Evolutionary conservation across 805 yeast genomes (phyloP).

Genomic region (Wickerhamiella brachini): DNA sequence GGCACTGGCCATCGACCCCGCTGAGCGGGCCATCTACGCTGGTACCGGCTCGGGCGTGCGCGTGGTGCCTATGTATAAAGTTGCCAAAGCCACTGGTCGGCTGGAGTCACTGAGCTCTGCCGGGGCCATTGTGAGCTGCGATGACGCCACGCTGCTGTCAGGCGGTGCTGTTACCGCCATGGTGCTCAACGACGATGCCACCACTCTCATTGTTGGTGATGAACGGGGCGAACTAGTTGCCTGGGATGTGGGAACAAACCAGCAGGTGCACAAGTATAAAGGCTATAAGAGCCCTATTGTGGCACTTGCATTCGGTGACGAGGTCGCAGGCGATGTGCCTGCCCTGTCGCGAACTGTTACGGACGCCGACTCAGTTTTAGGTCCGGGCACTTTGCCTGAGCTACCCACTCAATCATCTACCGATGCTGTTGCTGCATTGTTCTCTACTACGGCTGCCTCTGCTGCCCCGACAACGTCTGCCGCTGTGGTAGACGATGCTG

Average conservation of each 20-base stretch:
- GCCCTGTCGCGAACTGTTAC: slow-evolving; percentile 17
- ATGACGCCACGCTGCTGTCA: slow-evolving; percentile 16
- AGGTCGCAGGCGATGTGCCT: slow-evolving; percentile 15
- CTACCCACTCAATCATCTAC: neutral
- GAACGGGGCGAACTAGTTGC: slow-evolving; percentile 50
- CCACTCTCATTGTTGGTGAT: slow-evolving; percentile 61
- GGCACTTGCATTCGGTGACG: slow-evolving; percentile 9
- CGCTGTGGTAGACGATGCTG: neutral
- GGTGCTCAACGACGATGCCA: slow-evolving; percentile 59
- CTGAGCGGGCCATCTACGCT: slow-evolving; percentile 57
- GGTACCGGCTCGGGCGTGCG: slow-evolving; percentile 59
- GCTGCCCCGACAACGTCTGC: neutral
- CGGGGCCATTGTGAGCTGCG: slow-evolving; percentile 38
- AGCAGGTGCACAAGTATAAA: slow-evolving; percentile 21
- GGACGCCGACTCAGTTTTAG: neutral
- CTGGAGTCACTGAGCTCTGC: slow-evolving; percentile 52
- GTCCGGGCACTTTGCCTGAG: neutral
- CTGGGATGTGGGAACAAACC: slow-evolving; percentile 39
- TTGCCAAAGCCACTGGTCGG: slow-evolving; percentile 24
- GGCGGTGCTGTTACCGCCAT: slow-evolving; percentile 36
- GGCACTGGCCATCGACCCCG: slow-evolving; percentile 57
- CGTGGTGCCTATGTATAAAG: slow-evolving; percentile 36
- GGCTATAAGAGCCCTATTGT: slow-evolving; percentile 16
- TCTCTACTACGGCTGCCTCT: neutral
- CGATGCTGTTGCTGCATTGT: neutral